Base-by-base conservation (phyloP, 352 stramenopile genomes). In the Globisporangium parvum region DNA sequence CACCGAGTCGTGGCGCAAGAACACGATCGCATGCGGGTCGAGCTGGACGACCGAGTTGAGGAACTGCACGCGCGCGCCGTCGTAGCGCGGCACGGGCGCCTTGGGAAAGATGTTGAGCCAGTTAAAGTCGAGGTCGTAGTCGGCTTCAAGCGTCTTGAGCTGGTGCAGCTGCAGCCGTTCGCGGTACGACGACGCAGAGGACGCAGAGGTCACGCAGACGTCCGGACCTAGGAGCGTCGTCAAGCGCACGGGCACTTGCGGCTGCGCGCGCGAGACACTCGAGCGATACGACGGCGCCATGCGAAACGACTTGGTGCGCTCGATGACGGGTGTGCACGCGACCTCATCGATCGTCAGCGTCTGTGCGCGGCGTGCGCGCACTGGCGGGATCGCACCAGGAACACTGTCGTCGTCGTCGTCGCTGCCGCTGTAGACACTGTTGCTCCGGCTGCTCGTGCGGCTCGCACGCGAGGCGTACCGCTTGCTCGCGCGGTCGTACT, bases 101-200 rank as follows among this genome's bases (percentile, higher is more conserved):
- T 93, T 93, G 2, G 83, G 83, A 59, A 81, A 93, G 20, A 80
- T 77, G 66, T 91, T 83, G 57, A 79, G 67, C 80, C 83, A 91
- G 65, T 79, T 68, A 59, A 87, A 93, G 62, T 93, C 75, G 10
- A 91, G 64, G 11, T 90, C 77, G 44, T 91, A 85, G 49, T 85
- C 68, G 0, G 73, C 63, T 6, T 78, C 65, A 0, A 74, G 80
- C 3, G 80, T 88, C 59, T 73, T 75, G 10, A 90, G 75, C 47
- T 90, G 68, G 5, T 73, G 64, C 57, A 73, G 78, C 51, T 75
- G 53, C 23, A 60, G 26, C 6, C 47, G 55, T 23, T 47, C 37
- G 26, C 47, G 48, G 15, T 55, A 60, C 18, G 42, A 37, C 23
- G 47, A 42, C 28, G 39, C 26, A 28, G 52, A 57, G 18, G 47